phyloP scores from a whole-genome alignment of 2,329 filamentous ascomycete species.

The Cytospora piceae region DNA sequence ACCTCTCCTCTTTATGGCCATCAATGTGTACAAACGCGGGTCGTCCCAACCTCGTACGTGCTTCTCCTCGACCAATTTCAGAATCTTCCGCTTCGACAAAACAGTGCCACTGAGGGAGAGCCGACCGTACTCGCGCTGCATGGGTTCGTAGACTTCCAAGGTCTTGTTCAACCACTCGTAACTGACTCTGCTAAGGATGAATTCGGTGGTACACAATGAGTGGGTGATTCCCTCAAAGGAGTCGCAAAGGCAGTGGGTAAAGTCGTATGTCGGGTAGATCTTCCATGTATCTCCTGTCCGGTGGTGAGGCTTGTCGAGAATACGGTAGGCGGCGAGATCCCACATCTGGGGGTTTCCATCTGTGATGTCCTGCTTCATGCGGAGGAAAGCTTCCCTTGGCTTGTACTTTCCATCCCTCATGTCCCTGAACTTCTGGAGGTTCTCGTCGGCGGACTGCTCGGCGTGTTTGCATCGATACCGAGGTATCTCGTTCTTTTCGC shows the following conservation, averaged over 20 bases:
- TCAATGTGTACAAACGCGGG: slow-evolving; percentile 85
- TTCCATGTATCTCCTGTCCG: slow-evolving; percentile 83
- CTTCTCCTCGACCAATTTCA: slow-evolving; percentile 70
- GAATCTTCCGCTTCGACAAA: slow-evolving; percentile 83
- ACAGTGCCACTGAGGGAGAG: slow-evolving; percentile 84
- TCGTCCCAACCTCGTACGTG: slow-evolving; percentile 89
- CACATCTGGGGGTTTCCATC: slow-evolving; percentile 93
- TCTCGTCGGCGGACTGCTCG: slow-evolving; percentile 73
- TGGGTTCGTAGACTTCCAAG: slow-evolving; percentile 83
- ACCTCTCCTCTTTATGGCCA: slow-evolving; percentile 80
- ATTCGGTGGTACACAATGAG: slow-evolving; percentile 34
- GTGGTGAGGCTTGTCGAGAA: slow-evolving; percentile 71
- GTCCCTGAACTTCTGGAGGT: slow-evolving; percentile 79
- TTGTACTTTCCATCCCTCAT: slow-evolving; percentile 94
- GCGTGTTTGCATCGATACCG: slow-evolving; percentile 83
- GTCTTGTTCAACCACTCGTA: slow-evolving; percentile 90
- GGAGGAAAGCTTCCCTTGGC: slow-evolving; percentile 78
- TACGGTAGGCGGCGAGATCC: slow-evolving; percentile 90
- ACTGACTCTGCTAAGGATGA: slow-evolving; percentile 59
- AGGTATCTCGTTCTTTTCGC: slow-evolving; percentile 67
- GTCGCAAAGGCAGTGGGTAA: slow-evolving; percentile 88
- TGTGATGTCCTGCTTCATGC: slow-evolving; percentile 90
- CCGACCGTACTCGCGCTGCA: slow-evolving; percentile 75
- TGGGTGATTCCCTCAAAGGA: slow-evolving; percentile 92
- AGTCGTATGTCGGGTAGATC: slow-evolving; percentile 95